Conservation (phyloP, 495 filamentous ascomycete species). For the Arthonia radiata region DNA sequence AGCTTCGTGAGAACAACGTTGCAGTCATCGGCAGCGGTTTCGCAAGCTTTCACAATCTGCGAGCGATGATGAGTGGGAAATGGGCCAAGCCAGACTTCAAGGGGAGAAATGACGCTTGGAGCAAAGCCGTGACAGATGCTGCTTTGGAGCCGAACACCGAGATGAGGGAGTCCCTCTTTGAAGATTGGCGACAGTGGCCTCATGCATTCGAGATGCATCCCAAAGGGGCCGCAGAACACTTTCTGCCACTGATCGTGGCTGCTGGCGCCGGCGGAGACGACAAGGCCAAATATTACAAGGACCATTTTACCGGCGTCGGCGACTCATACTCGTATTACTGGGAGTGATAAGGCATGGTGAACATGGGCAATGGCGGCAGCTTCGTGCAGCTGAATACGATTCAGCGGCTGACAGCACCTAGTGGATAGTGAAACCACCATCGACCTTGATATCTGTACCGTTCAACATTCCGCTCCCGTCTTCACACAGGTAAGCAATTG, state of each 20-base stretch:
- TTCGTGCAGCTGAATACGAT: no score
- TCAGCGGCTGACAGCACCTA: no score
- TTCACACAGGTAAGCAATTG: no score
- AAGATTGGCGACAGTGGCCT: slow-evolving; percentile 9
- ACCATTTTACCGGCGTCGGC: slow-evolving; percentile 13
- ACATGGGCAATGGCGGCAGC: no score
- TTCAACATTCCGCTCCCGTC: no score
- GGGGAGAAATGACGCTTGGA: slow-evolving; percentile 9
- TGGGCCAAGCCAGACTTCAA: slow-evolving; percentile 4
- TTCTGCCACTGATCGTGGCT: slow-evolving; percentile 12
- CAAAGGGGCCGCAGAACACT: slow-evolving; percentile 11
- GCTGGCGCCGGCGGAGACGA: slow-evolving; percentile 11
- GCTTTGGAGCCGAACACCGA: slow-evolving; percentile 4
- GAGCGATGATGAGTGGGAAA: slow-evolving; percentile 8
- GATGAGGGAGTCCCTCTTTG: slow-evolving; percentile 6
- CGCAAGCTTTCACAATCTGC: slow-evolving; percentile 12
- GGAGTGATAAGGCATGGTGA: no score
- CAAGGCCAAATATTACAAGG: slow-evolving; percentile 9
- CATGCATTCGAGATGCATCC: slow-evolving; percentile 13
- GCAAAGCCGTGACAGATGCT: slow-evolving; percentile 6
- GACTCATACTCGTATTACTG: slow-evolving; percentile 18
- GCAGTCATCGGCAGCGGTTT: slow-evolving; percentile 14
- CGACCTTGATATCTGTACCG: no score
- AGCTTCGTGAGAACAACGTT: slow-evolving; percentile 9
- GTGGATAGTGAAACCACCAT: no score